Conservation (phyloP, 2,329 filamentous ascomycete species). For the Colletotrichum destructivum region DNA sequence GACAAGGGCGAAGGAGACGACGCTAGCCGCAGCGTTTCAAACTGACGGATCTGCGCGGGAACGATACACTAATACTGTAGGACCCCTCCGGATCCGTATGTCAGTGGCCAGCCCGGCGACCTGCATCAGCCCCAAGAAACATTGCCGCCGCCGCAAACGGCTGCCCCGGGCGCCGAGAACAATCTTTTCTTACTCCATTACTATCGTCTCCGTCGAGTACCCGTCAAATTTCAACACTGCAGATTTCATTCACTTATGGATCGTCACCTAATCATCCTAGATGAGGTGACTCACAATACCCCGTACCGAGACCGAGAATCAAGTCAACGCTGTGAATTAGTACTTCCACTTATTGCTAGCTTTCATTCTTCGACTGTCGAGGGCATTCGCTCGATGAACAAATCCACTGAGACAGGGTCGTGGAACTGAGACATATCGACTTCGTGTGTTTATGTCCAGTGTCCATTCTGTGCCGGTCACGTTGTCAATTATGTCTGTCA, state of each 20-base stretch:
- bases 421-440: conserved; percentile 2
- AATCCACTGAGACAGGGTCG: conserved; percentile 2
- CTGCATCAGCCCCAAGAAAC: conserved; percentile 18
- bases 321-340: neutral
- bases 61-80: conserved; percentile 5
- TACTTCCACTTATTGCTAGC: neutral
- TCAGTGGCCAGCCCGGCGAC: conserved; percentile 32
- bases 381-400: neutral
- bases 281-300: neutral
- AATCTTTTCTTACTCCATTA: neutral
- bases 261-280: neutral
- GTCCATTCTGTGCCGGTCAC: neutral
- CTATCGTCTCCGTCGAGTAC: neutral
- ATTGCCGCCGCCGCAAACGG: neutral
- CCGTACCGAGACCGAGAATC: neutral
- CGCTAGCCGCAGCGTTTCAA: neutral
- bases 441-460: neutral
- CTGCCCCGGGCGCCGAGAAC: neutral
- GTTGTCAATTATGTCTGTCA: no score
- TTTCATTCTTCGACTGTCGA: neutral
- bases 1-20: conserved; percentile 2
- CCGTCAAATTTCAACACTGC: neutral
- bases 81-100: conserved; percentile 21
- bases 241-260: neutral
- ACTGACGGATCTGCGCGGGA: conserved; percentile 28